These are phyloP conservation scores for Rostrohypoxylon terebratum DNA, from an alignment of 495 filamentous ascomycete genomes.

Conservation along the genomic window DNA sequence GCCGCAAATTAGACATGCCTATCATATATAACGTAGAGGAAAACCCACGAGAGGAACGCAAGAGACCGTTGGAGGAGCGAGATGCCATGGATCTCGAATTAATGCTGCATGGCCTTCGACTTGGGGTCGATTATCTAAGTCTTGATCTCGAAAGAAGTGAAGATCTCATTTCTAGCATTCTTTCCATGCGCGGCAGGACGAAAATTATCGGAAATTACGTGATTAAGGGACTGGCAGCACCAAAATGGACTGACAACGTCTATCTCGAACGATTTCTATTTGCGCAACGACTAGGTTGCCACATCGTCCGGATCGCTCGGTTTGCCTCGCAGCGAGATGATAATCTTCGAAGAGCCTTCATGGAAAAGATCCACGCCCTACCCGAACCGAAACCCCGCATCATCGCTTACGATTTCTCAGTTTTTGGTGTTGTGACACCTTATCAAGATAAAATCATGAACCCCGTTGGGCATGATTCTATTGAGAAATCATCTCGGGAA, in stretches of 20 bases:
- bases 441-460: slow-evolving; percentile 76
- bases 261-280: slow-evolving; percentile 67
- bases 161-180: slow-evolving; percentile 62
- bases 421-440: slow-evolving; percentile 72
- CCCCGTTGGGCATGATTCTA: slow-evolving; percentile 74
- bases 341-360: slow-evolving; percentile 67
- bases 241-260: slow-evolving; percentile 71
- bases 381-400: slow-evolving; percentile 68
- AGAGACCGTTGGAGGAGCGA: slow-evolving; percentile 51
- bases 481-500: slow-evolving; percentile 61
- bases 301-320: slow-evolving; percentile 75
- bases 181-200: slow-evolving; percentile 70
- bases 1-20: slow-evolving; percentile 72
- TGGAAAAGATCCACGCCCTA: slow-evolving; percentile 59
- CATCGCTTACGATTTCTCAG: slow-evolving; percentile 79
- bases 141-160: slow-evolving; percentile 71
- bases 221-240: slow-evolving; percentile 61
- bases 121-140: slow-evolving; percentile 79
- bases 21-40: slow-evolving; percentile 76
- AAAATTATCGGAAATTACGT: slow-evolving; percentile 79
- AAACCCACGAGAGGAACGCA: slow-evolving; percentile 59
- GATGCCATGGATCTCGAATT: slow-evolving; percentile 69
- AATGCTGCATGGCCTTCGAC: slow-evolving; percentile 73
- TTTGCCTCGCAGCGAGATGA: slow-evolving; percentile 70
- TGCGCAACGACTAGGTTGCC: slow-evolving; percentile 73